Evolutionary conservation across 129 eudicot species (phyloP), one percentile per base, ranked within the genome.

Genomic region (Ambrosia artemisiifolia): DNA sequence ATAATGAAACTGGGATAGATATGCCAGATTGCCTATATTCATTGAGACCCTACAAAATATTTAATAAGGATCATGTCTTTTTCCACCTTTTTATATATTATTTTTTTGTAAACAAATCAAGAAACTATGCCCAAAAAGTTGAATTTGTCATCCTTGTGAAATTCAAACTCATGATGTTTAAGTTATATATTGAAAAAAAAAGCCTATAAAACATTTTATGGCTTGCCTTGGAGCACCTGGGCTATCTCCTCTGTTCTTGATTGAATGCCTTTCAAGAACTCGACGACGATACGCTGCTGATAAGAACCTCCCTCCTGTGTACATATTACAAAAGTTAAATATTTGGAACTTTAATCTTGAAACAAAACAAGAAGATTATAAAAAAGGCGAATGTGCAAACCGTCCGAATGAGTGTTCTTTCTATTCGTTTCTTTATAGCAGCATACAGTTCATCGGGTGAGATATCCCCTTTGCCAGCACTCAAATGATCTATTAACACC

Each of bases 261-360:
- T 36, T 90, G 93, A 32, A 94, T 86, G 75, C 97, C 98, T 79
- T 86, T 90, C 16, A 94, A 81, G 68, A 85, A 94, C 81, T 94
- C 98, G 4, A 78, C 74, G 50, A 88, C 87, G 32, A 94, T 69
- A 11, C 98, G 96, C 74, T 94, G 98, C 82, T 90, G 89, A 75
- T 94, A 94, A 16, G 98, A 94, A 55, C 96, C 98, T 80, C 97
- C 95, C 67, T 86, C 96, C 98, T 93, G 91, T 63, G 32, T 30
- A 57, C 60, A 54, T 63, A 48, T 11, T 67, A 66, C n/a, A 34
- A 66, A 2, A 40, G 20, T 5, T 28, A 7, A 2, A 13, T 3
- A 7, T 34, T 33, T 38, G 2, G 13, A 24, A 46, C 16, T 2
- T 49, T 47, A 13, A 47, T 57, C 13, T 47, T 60, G 63, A 47